Evolutionary conservation across 352 stramenopile genomes (phyloP), one percentile per base, ranked within the genome.

Genomic region (Thalassiosira hispida): DNA sequence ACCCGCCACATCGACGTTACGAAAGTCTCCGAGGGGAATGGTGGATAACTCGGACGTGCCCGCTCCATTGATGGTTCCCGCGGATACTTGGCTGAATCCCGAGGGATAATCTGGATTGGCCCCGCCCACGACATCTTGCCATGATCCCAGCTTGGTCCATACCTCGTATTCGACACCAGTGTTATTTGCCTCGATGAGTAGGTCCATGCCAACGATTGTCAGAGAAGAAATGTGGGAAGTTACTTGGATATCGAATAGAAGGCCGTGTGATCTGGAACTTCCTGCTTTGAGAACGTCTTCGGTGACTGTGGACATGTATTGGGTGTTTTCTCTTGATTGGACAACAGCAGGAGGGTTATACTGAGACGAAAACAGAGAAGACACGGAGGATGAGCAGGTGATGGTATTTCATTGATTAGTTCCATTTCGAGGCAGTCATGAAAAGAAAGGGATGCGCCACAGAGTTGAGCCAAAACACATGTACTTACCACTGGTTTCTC

Each of bases 231-330:
- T 65, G 20, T 65, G 51, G 7, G n/a, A 4, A 52, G 51, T 14
- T 31, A 23, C 52, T 31, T 31, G 9, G 18, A 65, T 65, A 18
- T 65, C 56, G 22, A 65, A 65, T 11, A 65, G 25, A 14, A 65
- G 14, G 11, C 56, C 56, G n/a, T 65, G 46, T 12, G 56, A 65
- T 35, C 27, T 65, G 56, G 16, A 52, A 11, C 42, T 42, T 12
- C 27, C 33, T 29, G 29, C 14, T 16, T 23, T 29, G 22, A 65
- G 3, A 25, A 52, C 56, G 1, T 20, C 18, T n/a, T 33, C 14
- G 5, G 53, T 29, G 2, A 42, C n/a, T 1, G 56, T 65, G 8
- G 56, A 29, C 20, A 65, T 65, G 33, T 23, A 16, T 23, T 60
- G 35, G 1, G 12, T 56, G 8, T 8, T 8, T 12, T 4, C 14